Evolutionary conservation across 345 rosid species (phyloP).

Genomic region (Microcos paniculata): DNA sequence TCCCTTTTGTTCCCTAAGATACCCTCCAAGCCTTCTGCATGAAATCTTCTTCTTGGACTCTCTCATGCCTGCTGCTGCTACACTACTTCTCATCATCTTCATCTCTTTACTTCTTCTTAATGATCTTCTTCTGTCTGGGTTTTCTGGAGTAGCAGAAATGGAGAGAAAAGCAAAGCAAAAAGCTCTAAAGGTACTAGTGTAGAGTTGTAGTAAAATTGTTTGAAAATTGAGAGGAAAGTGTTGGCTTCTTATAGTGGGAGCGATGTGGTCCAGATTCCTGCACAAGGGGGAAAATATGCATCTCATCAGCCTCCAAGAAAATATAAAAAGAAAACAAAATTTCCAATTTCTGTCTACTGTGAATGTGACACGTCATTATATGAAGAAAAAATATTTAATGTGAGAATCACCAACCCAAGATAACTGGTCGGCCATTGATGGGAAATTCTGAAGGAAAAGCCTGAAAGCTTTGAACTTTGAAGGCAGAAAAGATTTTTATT

Average conservation of each 20-base stretch:
- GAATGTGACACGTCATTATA: constrained; percentile 27
- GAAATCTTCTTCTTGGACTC: constrained; percentile 40
- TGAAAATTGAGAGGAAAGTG: constrained; percentile 8
- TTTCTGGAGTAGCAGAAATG: background rate
- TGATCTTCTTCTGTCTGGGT: background rate
- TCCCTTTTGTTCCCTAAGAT: constrained; percentile 49
- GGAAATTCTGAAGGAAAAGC: background rate
- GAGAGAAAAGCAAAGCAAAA: background rate
- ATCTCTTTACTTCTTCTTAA: background rate
- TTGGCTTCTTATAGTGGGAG: constrained; percentile 21
- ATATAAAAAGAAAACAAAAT: background rate
- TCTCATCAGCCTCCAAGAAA: background rate
- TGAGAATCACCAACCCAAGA: constrained; percentile 27
- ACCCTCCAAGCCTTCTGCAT: constrained; percentile 53
- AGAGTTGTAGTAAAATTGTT: background rate
- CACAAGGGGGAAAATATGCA: background rate
- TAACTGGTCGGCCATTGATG: constrained; percentile 41
- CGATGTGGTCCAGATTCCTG: constrained; percentile 25
- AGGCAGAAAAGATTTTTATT: background rate
- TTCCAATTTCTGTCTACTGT: background rate
- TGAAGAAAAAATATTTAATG: constrained; percentile 25
- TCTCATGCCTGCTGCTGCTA: constrained; percentile 17
- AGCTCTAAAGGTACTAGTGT: background rate
- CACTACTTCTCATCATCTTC: constrained; percentile 20
- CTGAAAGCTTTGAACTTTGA: background rate